A percentile compares a stretch with the other conserved stretches of the same genome.
These are phyloP conservation scores for Suillus subaureus DNA, from an alignment of 768 basidiomycete genomes.

Conservation along the genomic window DNA sequence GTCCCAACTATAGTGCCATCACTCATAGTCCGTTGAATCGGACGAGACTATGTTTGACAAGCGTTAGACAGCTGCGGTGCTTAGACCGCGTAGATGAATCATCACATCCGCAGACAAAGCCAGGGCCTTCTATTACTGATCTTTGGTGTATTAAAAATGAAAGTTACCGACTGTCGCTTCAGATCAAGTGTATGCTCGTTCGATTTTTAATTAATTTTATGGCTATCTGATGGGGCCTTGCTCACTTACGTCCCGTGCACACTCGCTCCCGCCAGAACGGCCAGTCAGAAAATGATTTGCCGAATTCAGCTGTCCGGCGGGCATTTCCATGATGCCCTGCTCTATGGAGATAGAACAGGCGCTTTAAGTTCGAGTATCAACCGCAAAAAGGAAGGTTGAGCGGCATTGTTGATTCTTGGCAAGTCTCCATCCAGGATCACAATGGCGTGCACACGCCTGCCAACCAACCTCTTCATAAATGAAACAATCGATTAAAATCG, in stretches of 20 bases:
- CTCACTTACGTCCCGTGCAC: constrained; percentile 32
- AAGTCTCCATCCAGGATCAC: constrained; percentile 15
- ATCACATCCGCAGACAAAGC: neutral
- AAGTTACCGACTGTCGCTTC: neutral
- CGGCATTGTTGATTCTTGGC: constrained; percentile 24
- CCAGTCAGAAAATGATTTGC: constrained; percentile 18
- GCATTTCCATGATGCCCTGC: constrained; percentile 20
- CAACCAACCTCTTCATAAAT: constrained; percentile 28
- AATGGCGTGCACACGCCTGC: constrained; percentile 12
- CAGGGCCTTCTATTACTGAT: neutral
- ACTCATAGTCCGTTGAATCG: neutral
- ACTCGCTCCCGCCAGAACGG: constrained; percentile 34
- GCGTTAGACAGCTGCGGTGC: neutral
- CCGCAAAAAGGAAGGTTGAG: constrained; percentile 30
- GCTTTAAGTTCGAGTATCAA: constrained; percentile 22
- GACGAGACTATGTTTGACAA: neutral
- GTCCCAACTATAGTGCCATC: constrained; percentile 1
- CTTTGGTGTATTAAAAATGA: constrained; percentile 7
- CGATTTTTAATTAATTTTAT: constrained; percentile 24
- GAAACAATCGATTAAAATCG: constrained; percentile 28
- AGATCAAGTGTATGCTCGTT: constrained; percentile 10
- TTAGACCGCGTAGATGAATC: neutral
- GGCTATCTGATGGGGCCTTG: constrained; percentile 26
- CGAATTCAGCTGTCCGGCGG: constrained; percentile 22
- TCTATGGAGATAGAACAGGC: constrained; percentile 21